Conservation (phyloP, 768 basidiomycete genomes). For the Tylopilus vinaceipallidus region DNA sequence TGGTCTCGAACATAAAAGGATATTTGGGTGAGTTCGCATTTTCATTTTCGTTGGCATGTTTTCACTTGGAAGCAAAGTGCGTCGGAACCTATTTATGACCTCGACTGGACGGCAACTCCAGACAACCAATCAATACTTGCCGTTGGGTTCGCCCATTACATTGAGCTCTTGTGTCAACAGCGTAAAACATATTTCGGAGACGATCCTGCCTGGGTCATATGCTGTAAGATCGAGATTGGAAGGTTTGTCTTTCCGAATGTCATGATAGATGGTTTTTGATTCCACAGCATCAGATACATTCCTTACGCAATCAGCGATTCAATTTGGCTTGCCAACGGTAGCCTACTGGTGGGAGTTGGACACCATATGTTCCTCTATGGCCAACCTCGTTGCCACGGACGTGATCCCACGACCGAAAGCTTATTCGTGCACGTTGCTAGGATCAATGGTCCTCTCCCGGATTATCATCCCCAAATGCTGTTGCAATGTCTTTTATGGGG, state of each 20-base stretch:
- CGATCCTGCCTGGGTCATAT: slow-evolving; percentile 74
- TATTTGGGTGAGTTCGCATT: slow-evolving; percentile 49
- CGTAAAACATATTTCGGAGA: slow-evolving; percentile 89
- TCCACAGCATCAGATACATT: slow-evolving; percentile 51
- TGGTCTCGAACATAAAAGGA: slow-evolving; percentile 73
- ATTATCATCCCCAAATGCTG: slow-evolving; percentile 93
- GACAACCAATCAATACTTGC: slow-evolving; percentile 90
- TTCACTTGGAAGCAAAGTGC: slow-evolving; percentile 16
- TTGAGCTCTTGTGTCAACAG: slow-evolving; percentile 90
- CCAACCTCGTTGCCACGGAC: slow-evolving; percentile 34
- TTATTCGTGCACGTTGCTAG: slow-evolving; percentile 82
- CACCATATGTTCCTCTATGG: slow-evolving; percentile 84
- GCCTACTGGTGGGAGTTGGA: slow-evolving; percentile 76
- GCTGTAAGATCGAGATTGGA: slow-evolving; percentile 66
- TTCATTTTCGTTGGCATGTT: not conserved
- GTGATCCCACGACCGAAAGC: slow-evolving; percentile 38
- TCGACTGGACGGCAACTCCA: slow-evolving; percentile 93
- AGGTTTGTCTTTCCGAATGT: slow-evolving; percentile 44
- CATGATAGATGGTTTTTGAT: not conserved
- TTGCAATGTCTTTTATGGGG: slow-evolving; percentile 93
- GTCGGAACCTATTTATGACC: slow-evolving; percentile 67
- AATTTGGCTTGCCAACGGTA: slow-evolving; percentile 85
- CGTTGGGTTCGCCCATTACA: slow-evolving; percentile 75
- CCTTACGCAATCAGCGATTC: slow-evolving; percentile 83
- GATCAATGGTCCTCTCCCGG: slow-evolving; percentile 81